A percentile compares a stretch with the other conserved stretches of the same genome.
Conservation (phyloP, 2,329 filamentous ascomycete genomes). For the Trichoderma guizhouense region DNA sequence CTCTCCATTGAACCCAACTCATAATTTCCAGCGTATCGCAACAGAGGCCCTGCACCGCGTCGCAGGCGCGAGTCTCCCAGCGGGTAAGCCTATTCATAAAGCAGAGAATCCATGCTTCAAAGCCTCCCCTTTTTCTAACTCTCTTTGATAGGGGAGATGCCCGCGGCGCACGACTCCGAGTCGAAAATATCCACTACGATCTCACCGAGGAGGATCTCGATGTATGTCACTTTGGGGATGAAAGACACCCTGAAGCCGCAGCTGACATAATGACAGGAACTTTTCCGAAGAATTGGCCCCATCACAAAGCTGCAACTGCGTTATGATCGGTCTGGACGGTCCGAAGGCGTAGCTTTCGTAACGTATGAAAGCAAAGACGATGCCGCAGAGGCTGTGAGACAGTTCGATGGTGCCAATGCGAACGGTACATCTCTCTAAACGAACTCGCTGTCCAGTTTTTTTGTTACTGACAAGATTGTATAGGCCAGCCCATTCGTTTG, state of each 20-base stretch:
- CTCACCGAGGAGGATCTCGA: slow-evolving; percentile 79
- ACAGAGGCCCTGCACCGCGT: slow-evolving; percentile 39
- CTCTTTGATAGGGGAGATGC: slow-evolving; percentile 40
- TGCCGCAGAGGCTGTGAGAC: slow-evolving; percentile 68
- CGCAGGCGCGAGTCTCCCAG: slow-evolving; percentile 44
- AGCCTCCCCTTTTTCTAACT: slow-evolving; percentile 9
- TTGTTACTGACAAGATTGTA: neutral
- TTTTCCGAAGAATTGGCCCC: slow-evolving; percentile 75
- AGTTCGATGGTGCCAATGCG: slow-evolving; percentile 88
- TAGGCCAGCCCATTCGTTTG: slow-evolving; percentile 76
- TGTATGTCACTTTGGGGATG: slow-evolving; percentile 43
- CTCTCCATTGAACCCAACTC: slow-evolving; percentile 18
- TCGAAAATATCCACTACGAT: slow-evolving; percentile 92
- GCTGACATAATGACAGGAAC: slow-evolving; percentile 55
- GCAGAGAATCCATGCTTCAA: neutral
- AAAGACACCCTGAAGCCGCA: slow-evolving; percentile 5
- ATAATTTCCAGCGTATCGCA: slow-evolving; percentile 35
- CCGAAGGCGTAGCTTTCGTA: slow-evolving; percentile 79
- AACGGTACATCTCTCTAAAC: slow-evolving; percentile 52
- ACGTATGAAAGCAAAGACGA: slow-evolving; percentile 71
- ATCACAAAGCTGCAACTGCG: slow-evolving; percentile 66
- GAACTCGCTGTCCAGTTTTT: neutral
- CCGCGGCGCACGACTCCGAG: slow-evolving; percentile 67
- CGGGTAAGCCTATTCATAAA: slow-evolving; percentile 27
- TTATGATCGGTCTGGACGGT: slow-evolving; percentile 87